A percentile compares a stretch with the other conserved stretches of the same genome.
Evolutionary conservation across 2,329 filamentous ascomycete species (phyloP).

Genomic region (Macrophomina tecta): DNA sequence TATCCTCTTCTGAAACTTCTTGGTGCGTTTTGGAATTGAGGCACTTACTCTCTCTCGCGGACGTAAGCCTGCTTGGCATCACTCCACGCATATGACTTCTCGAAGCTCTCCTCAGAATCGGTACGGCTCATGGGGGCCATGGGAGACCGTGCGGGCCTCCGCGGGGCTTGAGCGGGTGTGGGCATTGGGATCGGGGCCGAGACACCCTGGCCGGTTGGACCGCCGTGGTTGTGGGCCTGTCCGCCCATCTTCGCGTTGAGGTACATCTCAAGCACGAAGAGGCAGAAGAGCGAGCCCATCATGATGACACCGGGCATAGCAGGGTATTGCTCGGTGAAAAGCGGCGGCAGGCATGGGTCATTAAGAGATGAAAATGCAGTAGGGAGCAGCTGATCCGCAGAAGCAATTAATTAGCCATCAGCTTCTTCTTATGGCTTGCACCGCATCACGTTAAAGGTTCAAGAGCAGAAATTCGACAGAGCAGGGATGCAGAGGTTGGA

Average conservation of each 20-base stretch:
- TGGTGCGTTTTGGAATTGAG: not conserved
- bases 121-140: constrained; percentile 15
- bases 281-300: constrained; percentile 65
- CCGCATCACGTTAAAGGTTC: constrained; percentile 26
- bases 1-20: not conserved
- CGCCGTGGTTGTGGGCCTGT: constrained; percentile 59
- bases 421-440: not conserved
- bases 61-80: constrained; percentile 43
- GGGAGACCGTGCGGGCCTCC: not conserved
- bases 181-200: constrained; percentile 29
- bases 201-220: constrained; percentile 53
- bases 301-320: constrained; percentile 69
- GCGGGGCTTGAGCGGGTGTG: not conserved
- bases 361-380: constrained; percentile 61
- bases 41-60: constrained; percentile 36
- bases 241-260: constrained; percentile 65
- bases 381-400: constrained; percentile 56
- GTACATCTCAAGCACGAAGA: constrained; percentile 69
- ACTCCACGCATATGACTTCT: constrained; percentile 43
- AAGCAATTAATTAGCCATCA: constrained; percentile 6
- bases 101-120: constrained; percentile 41
- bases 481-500: not conserved
- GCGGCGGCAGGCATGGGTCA: constrained; percentile 60
- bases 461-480: not conserved
- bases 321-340: constrained; percentile 66